These are phyloP conservation scores for Plasmodium vivax DNA, from an alignment of 169 alveolate species.

Conservation along the genomic window DNA sequence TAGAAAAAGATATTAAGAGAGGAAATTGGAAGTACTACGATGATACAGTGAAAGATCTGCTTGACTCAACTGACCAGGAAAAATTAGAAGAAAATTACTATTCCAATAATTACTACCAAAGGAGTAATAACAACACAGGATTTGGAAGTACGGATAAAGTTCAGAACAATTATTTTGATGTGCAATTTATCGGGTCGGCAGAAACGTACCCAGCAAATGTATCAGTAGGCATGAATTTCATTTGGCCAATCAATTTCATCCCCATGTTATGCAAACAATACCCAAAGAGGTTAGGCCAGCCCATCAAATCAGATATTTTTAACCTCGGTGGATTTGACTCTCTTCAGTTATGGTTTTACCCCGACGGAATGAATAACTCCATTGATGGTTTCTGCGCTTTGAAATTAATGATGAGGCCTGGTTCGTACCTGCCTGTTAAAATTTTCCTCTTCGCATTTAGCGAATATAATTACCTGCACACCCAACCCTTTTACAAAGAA, in stretches of 20 bases:
- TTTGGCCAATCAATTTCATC: slow-evolving; percentile 89
- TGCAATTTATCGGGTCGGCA: slow-evolving; percentile 88
- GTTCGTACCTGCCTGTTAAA: slow-evolving; percentile 87
- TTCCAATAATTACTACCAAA: slow-evolving; percentile 72
- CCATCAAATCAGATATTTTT: slow-evolving; percentile 85
- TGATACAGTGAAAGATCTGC: slow-evolving; percentile 69
- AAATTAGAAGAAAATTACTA: slow-evolving; percentile 73
- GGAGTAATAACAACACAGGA: slow-evolving; percentile 85
- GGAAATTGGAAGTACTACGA: slow-evolving; percentile 84
- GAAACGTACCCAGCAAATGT: slow-evolving; percentile 85
- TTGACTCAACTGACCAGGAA: slow-evolving; percentile 74
- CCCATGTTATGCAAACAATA: slow-evolving; percentile 85
- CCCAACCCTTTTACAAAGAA: slow-evolving; percentile 85
- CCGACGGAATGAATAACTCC: slow-evolving; percentile 86
- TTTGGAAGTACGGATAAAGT: slow-evolving; percentile 81
- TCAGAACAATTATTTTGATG: slow-evolving; percentile 85
- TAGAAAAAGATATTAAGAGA: slow-evolving; percentile 84
- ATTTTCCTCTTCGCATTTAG: slow-evolving; percentile 84
- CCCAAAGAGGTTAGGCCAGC: slow-evolving; percentile 86
- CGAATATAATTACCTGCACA: slow-evolving; percentile 81
- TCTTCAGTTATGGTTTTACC: slow-evolving; percentile 89
- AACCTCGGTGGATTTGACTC: slow-evolving; percentile 91
- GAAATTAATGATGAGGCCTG: slow-evolving; percentile 87
- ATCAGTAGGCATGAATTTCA: slow-evolving; percentile 85
- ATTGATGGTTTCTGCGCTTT: slow-evolving; percentile 85